These are phyloP conservation scores for Closterium sp. DNA, from an alignment of 139 green algal species.

Conservation along the genomic window DNA sequence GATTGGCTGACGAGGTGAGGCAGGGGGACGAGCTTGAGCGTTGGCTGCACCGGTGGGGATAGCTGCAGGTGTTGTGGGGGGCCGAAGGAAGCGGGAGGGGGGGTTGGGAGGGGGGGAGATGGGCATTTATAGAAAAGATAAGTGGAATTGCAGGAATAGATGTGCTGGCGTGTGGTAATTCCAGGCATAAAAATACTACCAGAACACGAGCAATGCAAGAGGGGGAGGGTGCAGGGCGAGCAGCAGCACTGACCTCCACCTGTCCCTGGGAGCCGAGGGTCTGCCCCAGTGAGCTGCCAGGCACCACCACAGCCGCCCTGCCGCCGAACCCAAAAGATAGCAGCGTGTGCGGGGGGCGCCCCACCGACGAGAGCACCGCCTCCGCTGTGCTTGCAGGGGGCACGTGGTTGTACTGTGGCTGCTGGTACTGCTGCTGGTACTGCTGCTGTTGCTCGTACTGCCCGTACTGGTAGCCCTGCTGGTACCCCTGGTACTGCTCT, in stretches of 20 bases:
- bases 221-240: too few species aligned
- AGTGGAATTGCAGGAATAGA: too few species aligned
- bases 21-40: not conserved
- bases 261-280: not conserved
- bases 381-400: constrained; percentile 15
- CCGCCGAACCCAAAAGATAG: constrained; percentile 39
- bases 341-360: constrained; percentile 31
- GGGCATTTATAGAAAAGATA: not conserved
- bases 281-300: not conserved
- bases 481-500: not conserved
- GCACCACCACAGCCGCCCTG: constrained; percentile 31
- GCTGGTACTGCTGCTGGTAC: constrained; percentile 21
- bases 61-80: not conserved
- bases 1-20: not conserved
- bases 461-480: not conserved
- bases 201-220: too few species aligned
- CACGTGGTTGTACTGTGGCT: constrained; percentile 1
- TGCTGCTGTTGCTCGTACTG: constrained; percentile 3
- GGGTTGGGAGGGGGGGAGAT: not conserved
- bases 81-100: not conserved
- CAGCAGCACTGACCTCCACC: not conserved
- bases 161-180: too few species aligned
- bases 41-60: not conserved
- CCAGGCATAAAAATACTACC: too few species aligned
- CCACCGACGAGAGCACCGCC: constrained; percentile 22